Evolutionary conservation across 179 eudicot species (phyloP).

Genomic region (Carnegiea gigantea): DNA sequence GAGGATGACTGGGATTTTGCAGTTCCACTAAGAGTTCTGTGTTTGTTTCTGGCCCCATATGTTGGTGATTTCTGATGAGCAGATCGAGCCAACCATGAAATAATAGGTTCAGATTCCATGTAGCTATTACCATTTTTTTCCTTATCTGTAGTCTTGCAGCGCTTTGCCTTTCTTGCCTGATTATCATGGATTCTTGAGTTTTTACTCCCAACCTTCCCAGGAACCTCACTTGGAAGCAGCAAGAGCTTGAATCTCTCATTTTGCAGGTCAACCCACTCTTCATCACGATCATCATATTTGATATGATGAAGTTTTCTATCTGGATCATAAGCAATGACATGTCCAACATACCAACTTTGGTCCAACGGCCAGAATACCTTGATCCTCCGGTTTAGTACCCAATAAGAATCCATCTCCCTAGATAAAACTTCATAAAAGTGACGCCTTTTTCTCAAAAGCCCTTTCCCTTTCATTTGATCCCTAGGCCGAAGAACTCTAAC

Average conservation of each 20-base stretch:
- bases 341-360: constrained; percentile 87
- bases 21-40: constrained; percentile 32
- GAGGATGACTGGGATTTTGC: constrained; percentile 29
- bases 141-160: constrained; percentile 27
- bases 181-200: constrained; percentile 27
- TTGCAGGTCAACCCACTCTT: constrained; percentile 84
- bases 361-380: constrained; percentile 95
- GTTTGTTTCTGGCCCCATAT: constrained; percentile 45
- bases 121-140: constrained; percentile 32
- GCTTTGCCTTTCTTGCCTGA: constrained; percentile 25
- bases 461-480: constrained; percentile 51
- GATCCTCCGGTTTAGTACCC: constrained; percentile 78
- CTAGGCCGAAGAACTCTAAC: constrained; percentile 62
- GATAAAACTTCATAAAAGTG: constrained; percentile 70
- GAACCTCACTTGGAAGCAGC: constrained; percentile 81
- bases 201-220: constrained; percentile 39
- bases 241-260: constrained; percentile 82
- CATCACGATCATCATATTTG: constrained; percentile 87
- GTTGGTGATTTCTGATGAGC: constrained; percentile 52
- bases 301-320: constrained; percentile 72
- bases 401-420: constrained; percentile 56
- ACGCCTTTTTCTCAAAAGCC: constrained; percentile 53
- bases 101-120: constrained; percentile 84
- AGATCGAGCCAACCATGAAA: constrained; percentile 77
- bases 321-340: constrained; percentile 64